Evolutionary conservation across 1,139 yeast species (phyloP).

Genomic region (Arxiozyma slooffiae): DNA sequence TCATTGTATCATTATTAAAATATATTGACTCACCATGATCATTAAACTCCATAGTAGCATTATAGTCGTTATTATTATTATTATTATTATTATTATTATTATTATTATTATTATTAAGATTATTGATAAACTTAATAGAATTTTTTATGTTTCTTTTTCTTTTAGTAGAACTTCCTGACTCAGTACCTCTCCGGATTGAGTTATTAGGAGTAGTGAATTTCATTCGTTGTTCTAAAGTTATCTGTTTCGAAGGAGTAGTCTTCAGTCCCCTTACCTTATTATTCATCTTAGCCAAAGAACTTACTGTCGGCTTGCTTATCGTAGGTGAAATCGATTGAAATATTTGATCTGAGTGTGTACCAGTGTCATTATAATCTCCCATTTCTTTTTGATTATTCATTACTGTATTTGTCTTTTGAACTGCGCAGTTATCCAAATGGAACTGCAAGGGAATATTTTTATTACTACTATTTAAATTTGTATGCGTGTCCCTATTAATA

Average conservation of each 20-base stretch:
- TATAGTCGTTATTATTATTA: neutral
- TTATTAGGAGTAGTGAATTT: constrained; percentile 20
- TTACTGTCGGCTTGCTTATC: constrained; percentile 12
- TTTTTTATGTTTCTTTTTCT: constrained; percentile 5
- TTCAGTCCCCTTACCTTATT: constrained; percentile 17
- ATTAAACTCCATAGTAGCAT: neutral
- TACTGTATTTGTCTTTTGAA: neutral
- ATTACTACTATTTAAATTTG: neutral
- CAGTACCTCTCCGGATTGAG: constrained; percentile 6
- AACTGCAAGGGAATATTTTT: neutral
- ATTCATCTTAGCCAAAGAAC: constrained; percentile 12
- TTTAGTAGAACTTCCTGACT: constrained; percentile 6
- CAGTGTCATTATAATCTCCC: neutral
- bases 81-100: too few relatives aligned
- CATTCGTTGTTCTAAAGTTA: constrained; percentile 7
- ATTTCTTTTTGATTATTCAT: neutral
- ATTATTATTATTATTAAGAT: neutral
- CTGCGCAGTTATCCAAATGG: neutral
- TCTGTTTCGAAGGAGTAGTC: constrained; percentile 27
- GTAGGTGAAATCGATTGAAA: constrained; percentile 11
- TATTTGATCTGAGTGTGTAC: neutral
- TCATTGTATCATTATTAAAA: too few relatives aligned
- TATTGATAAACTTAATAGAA: neutral
- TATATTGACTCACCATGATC: neutral
- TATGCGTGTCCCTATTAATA: neutral